Evolutionary conservation across 75 land plant genomes (phyloP).

Genomic region (Pinus taeda): DNA sequence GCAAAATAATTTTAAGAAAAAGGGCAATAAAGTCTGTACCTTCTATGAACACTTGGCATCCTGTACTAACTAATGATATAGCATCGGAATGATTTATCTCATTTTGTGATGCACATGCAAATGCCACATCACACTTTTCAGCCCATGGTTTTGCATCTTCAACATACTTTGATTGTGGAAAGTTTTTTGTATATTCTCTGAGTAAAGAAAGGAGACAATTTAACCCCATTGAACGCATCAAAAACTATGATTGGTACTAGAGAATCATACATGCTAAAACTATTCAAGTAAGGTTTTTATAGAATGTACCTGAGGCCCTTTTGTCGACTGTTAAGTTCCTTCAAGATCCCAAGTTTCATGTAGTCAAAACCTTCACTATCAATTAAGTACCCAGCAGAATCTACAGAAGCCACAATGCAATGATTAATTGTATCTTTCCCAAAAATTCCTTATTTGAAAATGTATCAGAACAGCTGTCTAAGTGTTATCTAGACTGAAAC

Average conservation of each 20-base stretch:
- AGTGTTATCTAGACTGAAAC: no score
- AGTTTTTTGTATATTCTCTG: conserved; percentile 44
- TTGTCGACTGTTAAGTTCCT: conserved; percentile 27
- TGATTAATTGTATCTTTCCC: no score
- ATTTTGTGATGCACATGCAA: conserved; percentile 52
- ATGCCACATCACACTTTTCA: conserved; percentile 42
- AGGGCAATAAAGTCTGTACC: conserved; percentile 11
- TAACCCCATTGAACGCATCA: no score
- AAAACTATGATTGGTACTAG: no score
- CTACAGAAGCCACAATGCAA: conserved; percentile 4
- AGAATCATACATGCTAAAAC: no score
- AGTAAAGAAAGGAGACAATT: no score
- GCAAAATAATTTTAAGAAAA: no score
- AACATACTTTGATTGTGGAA: conserved; percentile 29
- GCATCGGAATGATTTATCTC: conserved; percentile 51
- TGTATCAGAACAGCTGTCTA: no score
- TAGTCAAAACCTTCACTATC: conserved; percentile 44
- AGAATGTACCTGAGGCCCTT: conserved; percentile 27
- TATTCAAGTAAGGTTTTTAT: no score
- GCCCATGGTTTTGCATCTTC: conserved; percentile 50
- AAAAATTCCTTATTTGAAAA: no score
- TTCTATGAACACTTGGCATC: conserved; percentile 39
- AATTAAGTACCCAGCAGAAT: conserved; percentile 32
- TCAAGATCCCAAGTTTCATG: conserved; percentile 23
- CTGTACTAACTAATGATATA: conserved; percentile 32